These are phyloP conservation scores for Phialophora tarda DNA, from an alignment of 2,329 filamentous ascomycete species.

Conservation along the genomic window DNA sequence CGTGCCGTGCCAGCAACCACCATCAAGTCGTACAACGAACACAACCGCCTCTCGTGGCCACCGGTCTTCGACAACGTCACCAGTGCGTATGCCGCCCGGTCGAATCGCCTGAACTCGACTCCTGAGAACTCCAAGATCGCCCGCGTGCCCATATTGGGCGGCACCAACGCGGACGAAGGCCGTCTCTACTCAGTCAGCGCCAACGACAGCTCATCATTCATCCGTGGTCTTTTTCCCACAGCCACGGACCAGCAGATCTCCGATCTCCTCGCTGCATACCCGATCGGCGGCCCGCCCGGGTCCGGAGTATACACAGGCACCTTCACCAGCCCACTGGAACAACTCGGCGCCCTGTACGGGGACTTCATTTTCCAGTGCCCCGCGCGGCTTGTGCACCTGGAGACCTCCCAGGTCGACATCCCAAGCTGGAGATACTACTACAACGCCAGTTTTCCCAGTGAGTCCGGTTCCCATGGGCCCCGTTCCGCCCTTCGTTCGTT, in stretches of 20 bases:
- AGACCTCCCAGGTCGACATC: slow-evolving; percentile 30
- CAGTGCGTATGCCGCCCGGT: slow-evolving; percentile 43
- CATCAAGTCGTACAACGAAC: slow-evolving; percentile 44
- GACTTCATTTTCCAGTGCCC: slow-evolving; percentile 28
- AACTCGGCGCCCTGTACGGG: slow-evolving; percentile 18
- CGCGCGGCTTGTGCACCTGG: slow-evolving; percentile 32
- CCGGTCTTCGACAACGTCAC: slow-evolving; percentile 29
- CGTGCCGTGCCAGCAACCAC: slow-evolving; percentile 32
- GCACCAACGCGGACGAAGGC: slow-evolving; percentile 53
- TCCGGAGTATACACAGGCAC: slow-evolving; percentile 7
- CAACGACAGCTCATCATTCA: slow-evolving; percentile 15
- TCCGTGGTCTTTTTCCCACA: slow-evolving; percentile 16
- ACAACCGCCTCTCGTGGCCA: slow-evolving; percentile 21
- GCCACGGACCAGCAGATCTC: slow-evolving; percentile 23
- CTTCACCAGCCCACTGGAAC: slow-evolving; percentile 8
- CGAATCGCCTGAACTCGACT: slow-evolving; percentile 45
- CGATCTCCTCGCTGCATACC: slow-evolving; percentile 25
- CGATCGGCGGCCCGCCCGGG: slow-evolving; percentile 3
- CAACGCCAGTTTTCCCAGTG: slow-evolving; percentile 43
- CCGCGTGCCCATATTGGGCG: slow-evolving; percentile 52
- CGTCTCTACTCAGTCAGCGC: slow-evolving; percentile 22
- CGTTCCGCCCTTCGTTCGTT: neutral
- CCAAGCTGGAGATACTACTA: slow-evolving; percentile 43
- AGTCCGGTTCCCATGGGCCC: neutral
- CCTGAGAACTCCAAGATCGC: slow-evolving; percentile 41